A percentile compares a stretch with the other conserved stretches of the same genome.
Conservation (phyloP, 2,329 filamentous ascomycete genomes). For the Hymenoscyphus fraxineus region DNA sequence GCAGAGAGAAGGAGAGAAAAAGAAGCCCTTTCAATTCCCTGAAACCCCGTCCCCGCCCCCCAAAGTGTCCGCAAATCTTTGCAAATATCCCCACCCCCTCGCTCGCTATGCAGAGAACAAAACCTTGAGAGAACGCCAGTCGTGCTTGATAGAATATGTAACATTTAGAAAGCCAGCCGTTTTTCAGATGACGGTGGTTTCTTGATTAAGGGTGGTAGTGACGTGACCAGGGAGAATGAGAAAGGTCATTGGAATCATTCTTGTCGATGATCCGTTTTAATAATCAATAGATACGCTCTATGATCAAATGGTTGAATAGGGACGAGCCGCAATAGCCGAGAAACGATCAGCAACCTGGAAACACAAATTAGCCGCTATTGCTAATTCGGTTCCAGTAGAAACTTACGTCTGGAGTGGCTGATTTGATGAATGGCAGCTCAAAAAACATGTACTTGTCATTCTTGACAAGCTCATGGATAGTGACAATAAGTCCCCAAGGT, state of each 20-base stretch:
- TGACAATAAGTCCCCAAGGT: conserved; percentile 90
- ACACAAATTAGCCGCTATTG: conserved; percentile 1
- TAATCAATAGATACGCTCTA: not conserved
- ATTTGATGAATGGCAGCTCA: conserved; percentile 87
- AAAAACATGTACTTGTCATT: conserved; percentile 91
- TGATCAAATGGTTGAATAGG: conserved; percentile 16
- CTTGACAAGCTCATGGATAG: conserved; percentile 83
- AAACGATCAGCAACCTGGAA: conserved; percentile 33
- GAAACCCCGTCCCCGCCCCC: conserved; percentile 17
- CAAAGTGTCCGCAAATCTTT: conserved; percentile 28
- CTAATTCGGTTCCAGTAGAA: not conserved
- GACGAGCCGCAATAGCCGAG: conserved; percentile 28
- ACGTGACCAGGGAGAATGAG: not conserved
- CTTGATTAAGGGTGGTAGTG: conserved; percentile 7
- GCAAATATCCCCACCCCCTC: conserved; percentile 32
- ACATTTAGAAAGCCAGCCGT: conserved; percentile 27
- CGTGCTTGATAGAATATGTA: conserved; percentile 34
- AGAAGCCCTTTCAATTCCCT: conserved; percentile 18
- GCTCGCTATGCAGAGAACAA: conserved; percentile 38
- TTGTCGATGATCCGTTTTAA: not conserved
- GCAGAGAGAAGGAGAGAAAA: conserved; percentile 9
- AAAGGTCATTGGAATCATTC: not conserved
- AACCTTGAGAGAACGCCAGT: conserved; percentile 32
- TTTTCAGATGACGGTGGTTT: conserved; percentile 9
- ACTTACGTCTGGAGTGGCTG: conserved; percentile 71